Evolutionary conservation across 306 rosid genomes (phyloP).

Genomic region (Fragaria ananassa): DNA sequence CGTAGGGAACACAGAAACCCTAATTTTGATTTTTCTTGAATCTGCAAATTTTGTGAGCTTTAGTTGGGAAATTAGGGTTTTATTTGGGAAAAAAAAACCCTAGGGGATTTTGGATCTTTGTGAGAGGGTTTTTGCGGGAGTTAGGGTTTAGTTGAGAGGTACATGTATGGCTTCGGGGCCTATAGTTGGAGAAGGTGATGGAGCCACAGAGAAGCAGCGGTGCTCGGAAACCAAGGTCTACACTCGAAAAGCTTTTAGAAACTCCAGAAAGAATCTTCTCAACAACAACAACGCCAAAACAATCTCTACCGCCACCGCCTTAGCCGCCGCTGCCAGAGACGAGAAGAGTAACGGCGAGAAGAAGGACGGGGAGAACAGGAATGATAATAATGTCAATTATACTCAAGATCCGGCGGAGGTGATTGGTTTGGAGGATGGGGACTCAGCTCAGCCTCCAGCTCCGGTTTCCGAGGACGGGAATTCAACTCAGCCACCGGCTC

Average conservation of each 20-base stretch:
- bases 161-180: slow-evolving; percentile 94
- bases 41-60: not conserved
- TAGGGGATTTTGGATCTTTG: slow-evolving; percentile 18
- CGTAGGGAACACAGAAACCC: slow-evolving; percentile 4
- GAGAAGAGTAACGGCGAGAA: slow-evolving; percentile 1
- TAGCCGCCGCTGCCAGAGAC: not conserved
- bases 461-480: not conserved
- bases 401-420: slow-evolving; percentile 15
- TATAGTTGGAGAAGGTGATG: slow-evolving; percentile 62
- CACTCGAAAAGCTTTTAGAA: slow-evolving; percentile 61
- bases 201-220: slow-evolving; percentile 56
- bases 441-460: slow-evolving; percentile 26
- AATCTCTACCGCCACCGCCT: not conserved
- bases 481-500: slow-evolving; percentile 15
- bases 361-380: not conserved
- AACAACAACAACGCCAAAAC: slow-evolving; percentile 18
- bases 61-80: slow-evolving; percentile 40
- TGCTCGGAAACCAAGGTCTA: slow-evolving; percentile 60
- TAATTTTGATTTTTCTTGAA: slow-evolving; percentile 25
- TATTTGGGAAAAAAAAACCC: slow-evolving; percentile 18
- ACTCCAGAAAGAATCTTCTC: slow-evolving; percentile 32
- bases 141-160: slow-evolving; percentile 68
- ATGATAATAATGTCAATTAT: slow-evolving; percentile 18
- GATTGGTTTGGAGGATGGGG: slow-evolving; percentile 35
- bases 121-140: slow-evolving; percentile 18